Evolutionary conservation across 1,139 yeast genomes (phyloP), one percentile per base, ranked within the genome.

Genomic region (Blastobotrys illinoisensis): DNA sequence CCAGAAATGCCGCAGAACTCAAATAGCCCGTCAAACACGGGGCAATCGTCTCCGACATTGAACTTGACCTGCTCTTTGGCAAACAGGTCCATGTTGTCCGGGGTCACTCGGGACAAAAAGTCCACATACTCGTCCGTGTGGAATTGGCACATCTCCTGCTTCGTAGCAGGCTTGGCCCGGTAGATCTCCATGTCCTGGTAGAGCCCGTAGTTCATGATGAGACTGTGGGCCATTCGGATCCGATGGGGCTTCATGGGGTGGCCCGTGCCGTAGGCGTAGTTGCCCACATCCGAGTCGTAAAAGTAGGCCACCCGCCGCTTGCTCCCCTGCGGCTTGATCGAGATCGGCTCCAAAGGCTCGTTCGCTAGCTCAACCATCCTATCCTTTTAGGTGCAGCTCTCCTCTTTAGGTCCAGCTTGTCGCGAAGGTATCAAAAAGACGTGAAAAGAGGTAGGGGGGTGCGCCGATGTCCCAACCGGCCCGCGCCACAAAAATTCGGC

Each of bases 161-260:
- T 88, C 28, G 99, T 91, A 46, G 99, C 99, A 0, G 99, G 98
- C 71, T 93, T 93, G 50, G 98, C 98, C 54, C 95, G 74, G 71
- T 91, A 91, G 54, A 93, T 91, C 71, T 93, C 98, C 97, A 93
- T 93, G 74, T 91, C 88, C 72, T 91, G 89, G 76, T 93, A 91
- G 57, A 93, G 79, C 1, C 98, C 99, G 69, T 93, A 93, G 74
- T 93, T 93, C 98, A 93, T 93, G 64, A 93, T 88, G 66, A 93
- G 78, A 40, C 96, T 87, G 71, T 93, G 98, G 6, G 98, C 96
- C 98, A 91, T 91, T 82, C 98, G 86, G 77, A 93, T 91, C 70
- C 98, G 83, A 71, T 91, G 98, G 28, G 98, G 98, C 68, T 93
- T 93, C 98, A 91, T 91, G 51, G 97, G 97, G 71, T 93, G 99